Evolutionary conservation across 257 asterid genomes (phyloP), one percentile per base, ranked within the genome.

Genomic region (Linderniella brevidens): DNA sequence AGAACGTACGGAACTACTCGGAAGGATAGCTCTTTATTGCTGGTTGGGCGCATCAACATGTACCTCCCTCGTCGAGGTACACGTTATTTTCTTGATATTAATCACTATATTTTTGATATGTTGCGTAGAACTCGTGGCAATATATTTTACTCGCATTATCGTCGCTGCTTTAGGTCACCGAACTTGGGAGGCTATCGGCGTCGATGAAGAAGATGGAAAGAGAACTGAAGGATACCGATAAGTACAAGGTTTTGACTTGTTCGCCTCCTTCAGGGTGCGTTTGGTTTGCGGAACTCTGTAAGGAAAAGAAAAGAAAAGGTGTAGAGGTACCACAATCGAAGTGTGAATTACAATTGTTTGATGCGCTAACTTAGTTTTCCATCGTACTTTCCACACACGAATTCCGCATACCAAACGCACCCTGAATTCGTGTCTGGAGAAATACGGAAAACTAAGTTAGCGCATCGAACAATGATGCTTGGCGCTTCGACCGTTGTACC

Each of bases 21-120:
- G 94, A 43, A 76, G 94, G 72, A 74, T 90, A 20, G 79, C 98
- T 55, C 94, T 90, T 20, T 90, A 67, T 68, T 84, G 94, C 54
- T 90, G 98, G 98, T 41, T 90, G 80, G 85, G 96, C 42, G 63
- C 98, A 38, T 81, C 93, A 8, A 13, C 72, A 47, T 90, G 96
- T 43, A 66, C 86, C 61, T 63, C 92, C 17, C 68, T 90, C 59
- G 94, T 81, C 59, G 99, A 85, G 94, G 94, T 82, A 61, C 37
- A 42, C 46, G 35, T 12, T 45, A 32, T 11, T 47, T 45, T 55
- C 47, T 62, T 25, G 37, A 13, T 15, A 12, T 1, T 46, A 11
- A 50, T 54, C 11, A 4, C 18, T 11, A 41, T 37, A 10, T 15
- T 50, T 25, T 18, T 15, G 9, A 11, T 11, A 8, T 32, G 25